Base-by-base conservation (phyloP, 345 rosid species). In the Draba incana region DNA sequence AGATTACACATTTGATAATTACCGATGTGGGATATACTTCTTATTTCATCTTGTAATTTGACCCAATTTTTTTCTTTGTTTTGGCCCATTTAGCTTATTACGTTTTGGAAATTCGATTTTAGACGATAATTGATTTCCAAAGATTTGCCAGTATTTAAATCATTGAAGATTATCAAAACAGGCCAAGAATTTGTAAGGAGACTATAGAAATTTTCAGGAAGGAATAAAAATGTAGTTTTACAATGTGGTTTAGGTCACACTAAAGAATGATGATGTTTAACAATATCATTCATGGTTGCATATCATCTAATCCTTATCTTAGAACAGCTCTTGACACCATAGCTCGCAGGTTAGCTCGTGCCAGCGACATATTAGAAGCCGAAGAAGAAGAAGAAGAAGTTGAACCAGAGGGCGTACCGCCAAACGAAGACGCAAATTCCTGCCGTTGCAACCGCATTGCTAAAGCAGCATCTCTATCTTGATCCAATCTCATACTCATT, bases 321-420 rank as follows among this genome's bases (percentile, higher is more conserved):
- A 89, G 84, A 50, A 79, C 64, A 56, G 96, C 98, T 77, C 93
- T 85, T 44, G 99, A 85, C 59, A 96, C 96, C 93, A 91, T 85
- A 16, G 97, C 97, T 82, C 98, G 81, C 58, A 89, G 64, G 74
- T 91, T 94, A 72, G 86, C 86, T 85, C 96, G 85, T 39, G 98
- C 99, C 31, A 63, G 48, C 20, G 83, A 80, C 74, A 75, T 53
- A 62, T 14, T 51, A 50, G 62, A 61, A 66, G 28, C 62, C 0
- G 66, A 41, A 12, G 72, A 74, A 43, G 77, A 66, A 31, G 35
- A 31, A 23, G 64, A 44, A 66, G 77, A 31, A 33, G 67, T 14
- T 28, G 82, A 57, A 6, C 84, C 60, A 24, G 60, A 75, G 12
- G 79, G 46, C 0, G 85, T 54, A 45, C 66, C 81, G 9, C 82